Percentiles rank a stretch among this genome's conserved stretches.
Evolutionary conservation across 2,329 filamentous ascomycete genomes (phyloP).

Genomic region (Pestalotiopsis sp.): DNA sequence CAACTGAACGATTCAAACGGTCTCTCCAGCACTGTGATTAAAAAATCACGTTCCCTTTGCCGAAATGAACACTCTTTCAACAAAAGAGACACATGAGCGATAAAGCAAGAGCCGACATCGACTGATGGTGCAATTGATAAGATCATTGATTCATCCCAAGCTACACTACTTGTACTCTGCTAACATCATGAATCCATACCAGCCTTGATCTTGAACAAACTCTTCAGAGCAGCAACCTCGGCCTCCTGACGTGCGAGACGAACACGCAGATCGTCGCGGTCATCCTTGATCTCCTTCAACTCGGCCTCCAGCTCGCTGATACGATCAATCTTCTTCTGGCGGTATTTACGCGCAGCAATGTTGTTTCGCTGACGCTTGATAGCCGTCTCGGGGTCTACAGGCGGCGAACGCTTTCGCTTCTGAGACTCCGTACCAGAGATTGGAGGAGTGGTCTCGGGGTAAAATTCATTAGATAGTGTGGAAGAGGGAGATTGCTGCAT

Average conservation of each 20-base stretch:
- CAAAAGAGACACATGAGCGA: conserved; percentile 21
- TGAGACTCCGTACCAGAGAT: conserved; percentile 16
- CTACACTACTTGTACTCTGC: neutral
- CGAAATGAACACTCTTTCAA: conserved; percentile 24
- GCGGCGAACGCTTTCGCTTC: conserved; percentile 24
- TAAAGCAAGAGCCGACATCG: conserved; percentile 34
- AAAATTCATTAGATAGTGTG: conserved; percentile 13
- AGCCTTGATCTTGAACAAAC: conserved; percentile 43
- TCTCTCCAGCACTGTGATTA: conserved; percentile 24
- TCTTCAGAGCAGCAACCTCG: conserved; percentile 63
- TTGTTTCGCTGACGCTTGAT: conserved; percentile 71
- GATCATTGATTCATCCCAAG: conserved; percentile 1
- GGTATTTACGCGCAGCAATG: conserved; percentile 71
- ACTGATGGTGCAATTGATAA: conserved; percentile 25
- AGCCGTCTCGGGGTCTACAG: conserved; percentile 33
- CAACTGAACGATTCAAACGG: too few relatives aligned
- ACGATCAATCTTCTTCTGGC: conserved; percentile 71
- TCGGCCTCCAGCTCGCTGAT: conserved; percentile 64
- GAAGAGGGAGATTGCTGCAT: conserved; percentile 7
- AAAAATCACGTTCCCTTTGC: conserved; percentile 31
- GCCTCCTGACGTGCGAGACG: conserved; percentile 67
- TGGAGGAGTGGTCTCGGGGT: conserved; percentile 6
- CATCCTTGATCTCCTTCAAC: conserved; percentile 59
- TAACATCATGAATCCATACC: conserved; percentile 7
- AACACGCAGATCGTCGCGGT: conserved; percentile 66